Evolutionary conservation across 1,284 basidiomycete species (phyloP).

Genomic region (Sporisorium graminicola): DNA sequence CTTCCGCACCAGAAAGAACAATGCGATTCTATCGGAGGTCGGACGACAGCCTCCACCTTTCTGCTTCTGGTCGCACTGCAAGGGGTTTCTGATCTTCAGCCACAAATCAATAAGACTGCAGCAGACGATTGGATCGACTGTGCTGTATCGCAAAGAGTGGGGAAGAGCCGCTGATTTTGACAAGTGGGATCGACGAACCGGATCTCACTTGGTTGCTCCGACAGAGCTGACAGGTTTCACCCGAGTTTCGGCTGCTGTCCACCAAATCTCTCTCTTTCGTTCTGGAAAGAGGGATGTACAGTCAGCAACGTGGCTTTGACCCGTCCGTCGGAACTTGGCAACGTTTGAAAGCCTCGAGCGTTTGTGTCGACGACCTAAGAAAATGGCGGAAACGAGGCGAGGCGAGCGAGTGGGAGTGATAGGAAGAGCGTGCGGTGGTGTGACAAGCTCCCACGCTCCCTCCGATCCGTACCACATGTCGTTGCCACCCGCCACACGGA

Average conservation of each 20-base stretch:
- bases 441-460: background rate
- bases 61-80: too few relatives aligned
- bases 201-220: background rate
- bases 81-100: slow-evolving; percentile 5
- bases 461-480: background rate
- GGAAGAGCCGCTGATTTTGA: background rate
- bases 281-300: too few relatives aligned
- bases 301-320: background rate
- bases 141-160: background rate
- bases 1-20: background rate
- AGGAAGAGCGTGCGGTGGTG: background rate
- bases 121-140: background rate
- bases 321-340: background rate
- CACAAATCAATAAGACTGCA: slow-evolving; percentile 5
- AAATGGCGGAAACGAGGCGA: background rate
- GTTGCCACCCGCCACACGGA: background rate
- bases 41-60: too few relatives aligned
- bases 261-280: background rate
- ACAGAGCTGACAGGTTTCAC: background rate
- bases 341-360: too few relatives aligned
- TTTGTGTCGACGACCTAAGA: too few relatives aligned
- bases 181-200: slow-evolving; percentile 3
- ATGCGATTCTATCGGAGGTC: background rate
- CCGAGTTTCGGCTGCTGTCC: background rate
- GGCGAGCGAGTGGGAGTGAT: background rate